phyloP scores from a whole-genome alignment of 2,329 filamentous ascomycete genomes.

The Fusarium pilosicola region DNA sequence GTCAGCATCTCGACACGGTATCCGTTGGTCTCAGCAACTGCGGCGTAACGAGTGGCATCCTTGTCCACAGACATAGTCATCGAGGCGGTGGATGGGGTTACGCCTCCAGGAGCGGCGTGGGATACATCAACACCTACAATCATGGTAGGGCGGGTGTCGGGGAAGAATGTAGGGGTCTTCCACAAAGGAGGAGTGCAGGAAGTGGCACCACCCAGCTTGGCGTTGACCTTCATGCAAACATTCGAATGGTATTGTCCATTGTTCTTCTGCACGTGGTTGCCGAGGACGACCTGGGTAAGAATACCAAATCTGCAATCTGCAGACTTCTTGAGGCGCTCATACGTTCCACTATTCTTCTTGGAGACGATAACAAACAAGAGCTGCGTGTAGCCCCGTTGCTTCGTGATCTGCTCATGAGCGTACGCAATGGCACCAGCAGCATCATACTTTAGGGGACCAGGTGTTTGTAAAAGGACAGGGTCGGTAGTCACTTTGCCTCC shows the following conservation, averaged over 20 bases:
- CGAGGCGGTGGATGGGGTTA: constrained; percentile 81
- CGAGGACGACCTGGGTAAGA: constrained; percentile 83
- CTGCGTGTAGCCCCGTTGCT: constrained; percentile 68
- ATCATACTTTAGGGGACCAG: constrained; percentile 50
- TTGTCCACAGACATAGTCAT: constrained; percentile 84
- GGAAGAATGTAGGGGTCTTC: constrained; percentile 50
- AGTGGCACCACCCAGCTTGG: constrained; percentile 89
- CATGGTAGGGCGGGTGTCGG: constrained; percentile 69
- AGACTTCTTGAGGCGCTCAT: constrained; percentile 89
- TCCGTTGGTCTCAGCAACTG: constrained; percentile 84
- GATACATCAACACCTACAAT: constrained; percentile 93
- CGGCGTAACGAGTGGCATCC: constrained; percentile 78
- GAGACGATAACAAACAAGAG: constrained; percentile 83
- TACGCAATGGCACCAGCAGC: constrained; percentile 61
- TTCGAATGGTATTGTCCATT: constrained; percentile 91
- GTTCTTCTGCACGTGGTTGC: constrained; percentile 72
- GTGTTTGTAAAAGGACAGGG: constrained; percentile 49
- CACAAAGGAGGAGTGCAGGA: constrained; percentile 55
- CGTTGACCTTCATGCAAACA: constrained; percentile 95
- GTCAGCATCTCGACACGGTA: constrained; percentile 82
- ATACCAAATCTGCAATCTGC: constrained; percentile 87
- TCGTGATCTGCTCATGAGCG: constrained; percentile 61
- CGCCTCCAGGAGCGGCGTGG: constrained; percentile 76
- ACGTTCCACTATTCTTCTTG: constrained; percentile 75
- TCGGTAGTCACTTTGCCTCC: constrained; percentile 56